phyloP scores from a whole-genome alignment of 2,329 filamentous ascomycete genomes.

The Monosporascus sp. region DNA sequence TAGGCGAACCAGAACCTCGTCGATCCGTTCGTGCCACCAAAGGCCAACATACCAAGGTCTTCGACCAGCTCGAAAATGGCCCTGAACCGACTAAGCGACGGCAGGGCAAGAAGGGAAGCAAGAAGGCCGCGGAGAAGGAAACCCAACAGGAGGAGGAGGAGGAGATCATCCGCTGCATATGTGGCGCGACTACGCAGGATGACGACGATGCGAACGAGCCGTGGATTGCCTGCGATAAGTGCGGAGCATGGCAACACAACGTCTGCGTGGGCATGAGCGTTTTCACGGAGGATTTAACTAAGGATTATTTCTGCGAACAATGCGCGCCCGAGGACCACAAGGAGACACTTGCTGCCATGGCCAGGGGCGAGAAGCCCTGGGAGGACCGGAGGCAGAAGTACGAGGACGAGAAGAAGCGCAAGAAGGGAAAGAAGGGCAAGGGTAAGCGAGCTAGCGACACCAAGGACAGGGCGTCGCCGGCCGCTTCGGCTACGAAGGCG shows the following conservation, averaged over 20 bases:
- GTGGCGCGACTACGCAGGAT: slow-evolving; percentile 79
- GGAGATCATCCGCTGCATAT: slow-evolving; percentile 88
- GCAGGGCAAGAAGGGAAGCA: slow-evolving; percentile 37
- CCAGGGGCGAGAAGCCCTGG: slow-evolving; percentile 81
- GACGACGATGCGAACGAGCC: slow-evolving; percentile 78
- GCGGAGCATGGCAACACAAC: slow-evolving; percentile 95
- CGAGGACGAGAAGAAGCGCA: slow-evolving; percentile 56
- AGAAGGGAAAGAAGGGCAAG: slow-evolving; percentile 59
- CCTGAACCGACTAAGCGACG: slow-evolving; percentile 49
- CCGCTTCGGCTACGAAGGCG: slow-evolving; percentile 32
- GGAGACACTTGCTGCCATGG: slow-evolving; percentile 72
- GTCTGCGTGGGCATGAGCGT: slow-evolving; percentile 84
- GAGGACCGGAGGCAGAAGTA: slow-evolving; percentile 60
- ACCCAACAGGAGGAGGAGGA: slow-evolving; percentile 55
- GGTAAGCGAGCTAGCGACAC: slow-evolving; percentile 61
- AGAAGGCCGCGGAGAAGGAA: slow-evolving; percentile 52
- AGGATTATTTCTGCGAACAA: slow-evolving; percentile 87
- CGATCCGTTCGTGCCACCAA: slow-evolving; percentile 95
- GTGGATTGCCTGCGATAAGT: slow-evolving; percentile 95
- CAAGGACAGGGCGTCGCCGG: slow-evolving; percentile 44
- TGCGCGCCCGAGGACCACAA: slow-evolving; percentile 82
- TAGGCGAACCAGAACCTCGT: slow-evolving; percentile 67
- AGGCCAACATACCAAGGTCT: slow-evolving; percentile 86
- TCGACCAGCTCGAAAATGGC: slow-evolving; percentile 66
- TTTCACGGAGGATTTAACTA: slow-evolving; percentile 71